Evolutionary conservation across 805 yeast genomes (phyloP), one percentile per base, ranked within the genome.

Genomic region (Lipomyces sp.): DNA sequence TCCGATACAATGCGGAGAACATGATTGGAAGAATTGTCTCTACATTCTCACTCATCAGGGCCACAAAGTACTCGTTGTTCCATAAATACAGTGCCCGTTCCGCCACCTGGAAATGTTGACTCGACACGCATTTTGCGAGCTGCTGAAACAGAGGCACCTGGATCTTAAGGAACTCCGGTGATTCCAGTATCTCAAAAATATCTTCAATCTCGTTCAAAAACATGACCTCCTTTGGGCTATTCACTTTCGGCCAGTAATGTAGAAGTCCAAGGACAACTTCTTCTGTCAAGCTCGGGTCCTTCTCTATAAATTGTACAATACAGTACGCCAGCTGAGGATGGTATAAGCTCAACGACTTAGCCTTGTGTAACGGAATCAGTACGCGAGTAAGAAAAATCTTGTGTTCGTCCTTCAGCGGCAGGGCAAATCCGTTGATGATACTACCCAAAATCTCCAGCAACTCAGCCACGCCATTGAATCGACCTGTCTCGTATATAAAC

Each of bases 321-420:
- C 99, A 95, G 79, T 95, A 95, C 5, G 98, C 97, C 71, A 95
- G 83, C 78, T 95, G 99, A 48, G 98, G 97, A 77, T 95, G 99
- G 77, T 94, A 95, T 69, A 94, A 81, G 7, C 96, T 89, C 64
- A 95, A 82, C 62, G 95, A 86, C 76, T 93, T 89, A 18, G 91
- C 94, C 77, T 95, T 94, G 78, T 95, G 99, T 77, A 95, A 80
- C 35, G 99, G 99, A 34, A 95, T 83, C 73, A 95, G 83, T 24
- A 94, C 94, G 65, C 97, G 83, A 42, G 90, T 87, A 69, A 95
- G 80, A 73, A 95, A 95, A 13, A 90, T 87, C 78, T 95, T 95
- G 79, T 95, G 99, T 78, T 95, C 99, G 74, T 95, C 98, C 77
- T 95, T 95, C 73, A 95, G 84, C 4, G 99, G 99, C 70, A 95